Evolutionary conservation across 2,329 filamentous ascomycete genomes (phyloP).

Genomic region (Colletotrichum euphorbiae): DNA sequence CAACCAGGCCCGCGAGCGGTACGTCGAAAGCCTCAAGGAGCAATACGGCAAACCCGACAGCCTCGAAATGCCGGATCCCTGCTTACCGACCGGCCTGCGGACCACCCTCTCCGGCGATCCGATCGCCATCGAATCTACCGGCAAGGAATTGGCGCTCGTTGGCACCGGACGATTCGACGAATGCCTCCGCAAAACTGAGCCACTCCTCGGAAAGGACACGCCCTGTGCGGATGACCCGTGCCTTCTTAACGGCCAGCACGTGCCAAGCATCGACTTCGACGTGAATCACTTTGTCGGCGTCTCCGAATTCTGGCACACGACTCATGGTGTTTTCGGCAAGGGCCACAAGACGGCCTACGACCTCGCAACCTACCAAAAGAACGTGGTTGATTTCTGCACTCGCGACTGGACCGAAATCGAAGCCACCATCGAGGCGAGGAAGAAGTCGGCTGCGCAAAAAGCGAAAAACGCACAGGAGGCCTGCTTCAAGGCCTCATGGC

Average conservation of each 20-base stretch:
- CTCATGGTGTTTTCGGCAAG: conserved; percentile 90
- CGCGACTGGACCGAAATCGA: conserved; percentile 85
- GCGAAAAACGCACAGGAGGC: conserved; percentile 84
- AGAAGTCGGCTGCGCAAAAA: conserved; percentile 82
- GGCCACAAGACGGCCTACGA: conserved; percentile 83
- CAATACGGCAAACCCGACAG: conserved; percentile 68
- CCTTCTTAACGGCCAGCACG: conserved; percentile 89
- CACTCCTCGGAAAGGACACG: conserved; percentile 88
- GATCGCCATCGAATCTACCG: conserved; percentile 51
- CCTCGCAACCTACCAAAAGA: conserved; percentile 86
- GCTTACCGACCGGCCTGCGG: conserved; percentile 82
- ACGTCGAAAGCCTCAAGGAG: conserved; percentile 80
- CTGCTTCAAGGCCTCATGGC: conserved; percentile 98
- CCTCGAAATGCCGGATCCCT: conserved; percentile 87
- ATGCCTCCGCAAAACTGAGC: conserved; percentile 84
- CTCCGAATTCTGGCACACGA: conserved; percentile 99
- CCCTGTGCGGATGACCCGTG: conserved; percentile 87
- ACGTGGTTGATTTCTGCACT: conserved; percentile 86
- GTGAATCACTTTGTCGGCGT: conserved; percentile 98
- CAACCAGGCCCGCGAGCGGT: conserved; percentile 88
- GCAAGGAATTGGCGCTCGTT: conserved; percentile 67
- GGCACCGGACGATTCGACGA: conserved; percentile 91
- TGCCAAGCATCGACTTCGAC: conserved; percentile 95
- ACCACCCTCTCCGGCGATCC: conserved; percentile 77
- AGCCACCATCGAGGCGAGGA: conserved; percentile 70